A percentile compares a stretch with the other conserved stretches of the same genome.
Evolutionary conservation across 768 basidiomycete genomes (phyloP).

Genomic region (Strobilomyces confusus): DNA sequence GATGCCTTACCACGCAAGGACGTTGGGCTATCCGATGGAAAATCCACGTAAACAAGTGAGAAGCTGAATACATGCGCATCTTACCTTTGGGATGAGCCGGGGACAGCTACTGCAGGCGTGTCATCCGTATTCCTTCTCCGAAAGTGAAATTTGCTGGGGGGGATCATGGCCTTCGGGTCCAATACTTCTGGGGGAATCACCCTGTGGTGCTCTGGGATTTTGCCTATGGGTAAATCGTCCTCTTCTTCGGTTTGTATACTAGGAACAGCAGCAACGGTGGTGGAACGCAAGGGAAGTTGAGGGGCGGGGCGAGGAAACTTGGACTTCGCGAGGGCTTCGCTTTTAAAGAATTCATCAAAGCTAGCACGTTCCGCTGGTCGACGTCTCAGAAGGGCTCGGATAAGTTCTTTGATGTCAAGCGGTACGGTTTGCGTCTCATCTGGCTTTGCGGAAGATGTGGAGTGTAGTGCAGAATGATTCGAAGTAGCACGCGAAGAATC

Average conservation of each 20-base stretch:
- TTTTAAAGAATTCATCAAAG: conserved; percentile 91
- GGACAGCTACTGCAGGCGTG: neutral
- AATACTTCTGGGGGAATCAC: conserved; percentile 77
- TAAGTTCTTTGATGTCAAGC: conserved; percentile 81
- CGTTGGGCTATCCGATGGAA: conserved; percentile 8
- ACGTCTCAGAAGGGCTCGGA: conserved; percentile 78
- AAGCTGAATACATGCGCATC: neutral
- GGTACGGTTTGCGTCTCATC: conserved; percentile 62
- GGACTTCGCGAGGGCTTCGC: conserved; percentile 68
- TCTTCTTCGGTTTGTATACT: conserved; percentile 29
- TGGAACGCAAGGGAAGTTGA: conserved; percentile 11
- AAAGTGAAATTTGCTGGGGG: conserved; percentile 78
- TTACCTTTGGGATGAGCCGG: conserved; percentile 21
- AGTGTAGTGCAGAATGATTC: conserved; percentile 25
- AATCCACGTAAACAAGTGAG: neutral
- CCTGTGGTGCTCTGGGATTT: conserved; percentile 68
- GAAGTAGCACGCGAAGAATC: conserved; percentile 48
- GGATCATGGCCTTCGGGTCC: conserved; percentile 77
- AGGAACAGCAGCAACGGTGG: conserved; percentile 5
- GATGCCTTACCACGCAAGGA: conserved; percentile 18
- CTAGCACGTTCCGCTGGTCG: conserved; percentile 79
- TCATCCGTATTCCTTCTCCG: conserved; percentile 35
- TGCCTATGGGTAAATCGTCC: conserved; percentile 32
- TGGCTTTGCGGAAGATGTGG: conserved; percentile 25
- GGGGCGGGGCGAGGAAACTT: conserved; percentile 61